Evolutionary conservation across 2,329 filamentous ascomycete species (phyloP), one percentile per base, ranked within the genome.

Genomic region (Pseudopithomyces chartarum): DNA sequence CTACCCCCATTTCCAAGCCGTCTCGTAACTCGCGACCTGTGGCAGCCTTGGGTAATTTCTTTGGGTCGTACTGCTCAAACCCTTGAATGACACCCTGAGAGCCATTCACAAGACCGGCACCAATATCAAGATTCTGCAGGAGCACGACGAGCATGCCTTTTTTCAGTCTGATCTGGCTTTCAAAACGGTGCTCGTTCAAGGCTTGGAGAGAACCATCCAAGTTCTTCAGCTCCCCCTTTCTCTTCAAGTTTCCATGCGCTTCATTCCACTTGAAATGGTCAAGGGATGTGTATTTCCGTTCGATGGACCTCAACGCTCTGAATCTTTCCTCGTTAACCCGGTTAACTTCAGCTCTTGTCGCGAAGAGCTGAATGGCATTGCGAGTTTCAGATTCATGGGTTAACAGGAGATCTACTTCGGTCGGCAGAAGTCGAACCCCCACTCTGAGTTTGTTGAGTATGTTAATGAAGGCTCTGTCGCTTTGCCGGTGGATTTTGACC

Each of bases 401-500:
- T 54, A 84, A 75, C 0, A 86, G 73, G 0, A 79, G 69, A 0
- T 76, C 50, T 2, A 71, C 71, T 8, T 85, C 82, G 0, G 58
- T 60, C 0, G 38, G 22, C 0, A 70, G 65, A 0, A 85, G 70
- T 0, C 61, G 55, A 11, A 74, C 58, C 1, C 84, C 84, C 15
- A 82, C 73, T 1, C 85, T 78, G 44, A 82, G 81, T 55, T 82
- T 85, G 34, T 86, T 79, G 1, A 89, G 76, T 44, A 87, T 81
- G 2, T 71, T 69, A 55, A 86, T 81, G 63, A 88, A 88, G 0
- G 64, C 63, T 36, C 69, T 55, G 58, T 88, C 85, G 6, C 65
- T 79, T 57, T 89, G 86, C 3, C 86, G 80, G 63, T 86, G 84
- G 3, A 88, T 84, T 4, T 80, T 75, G 1, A 73, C 80, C 0